These are phyloP conservation scores for Sporothrix humicola DNA, from an alignment of 2,329 filamentous ascomycete genomes.

Conservation along the genomic window DNA sequence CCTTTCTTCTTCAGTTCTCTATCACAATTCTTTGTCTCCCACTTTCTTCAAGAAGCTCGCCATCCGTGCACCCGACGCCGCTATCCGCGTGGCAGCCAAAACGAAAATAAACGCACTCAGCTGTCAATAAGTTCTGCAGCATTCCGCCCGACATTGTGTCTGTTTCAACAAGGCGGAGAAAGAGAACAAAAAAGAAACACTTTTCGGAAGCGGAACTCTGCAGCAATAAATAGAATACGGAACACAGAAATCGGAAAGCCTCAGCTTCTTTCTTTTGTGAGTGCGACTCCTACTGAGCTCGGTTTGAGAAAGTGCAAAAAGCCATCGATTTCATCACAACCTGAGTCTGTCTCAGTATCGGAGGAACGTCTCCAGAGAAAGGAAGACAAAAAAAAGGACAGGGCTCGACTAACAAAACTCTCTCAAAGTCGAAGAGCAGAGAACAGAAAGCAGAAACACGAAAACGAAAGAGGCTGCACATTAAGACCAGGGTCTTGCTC, in stretches of 20 bases:
- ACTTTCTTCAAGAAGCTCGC: not conserved
- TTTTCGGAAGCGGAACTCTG: not conserved
- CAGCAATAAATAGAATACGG: not conserved
- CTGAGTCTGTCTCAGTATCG: not conserved
- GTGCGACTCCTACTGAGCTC: not conserved
- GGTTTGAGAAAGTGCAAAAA: not conserved
- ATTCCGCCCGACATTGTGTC: constrained; percentile 3
- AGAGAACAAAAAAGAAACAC: too few relatives aligned
- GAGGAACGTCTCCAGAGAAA: not conserved
- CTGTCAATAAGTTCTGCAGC: constrained; percentile 23
- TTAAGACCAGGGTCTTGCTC: not conserved
- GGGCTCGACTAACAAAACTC: not conserved
- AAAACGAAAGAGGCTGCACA: not conserved
- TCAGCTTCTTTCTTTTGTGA: not conserved
- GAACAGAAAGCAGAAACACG: not conserved
- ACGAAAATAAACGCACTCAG: constrained; percentile 20
- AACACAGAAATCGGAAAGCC: not conserved
- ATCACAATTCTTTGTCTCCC: not conserved
- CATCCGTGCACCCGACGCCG: constrained; percentile 10
- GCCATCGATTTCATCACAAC: not conserved
- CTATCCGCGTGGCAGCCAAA: not conserved
- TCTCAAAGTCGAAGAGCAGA: not conserved
- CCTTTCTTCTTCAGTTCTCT: not conserved
- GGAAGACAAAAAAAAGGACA: not conserved
- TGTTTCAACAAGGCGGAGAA: not conserved